phyloP scores from a whole-genome alignment of 345 rosid genomes.

The Gossypium bickii region DNA sequence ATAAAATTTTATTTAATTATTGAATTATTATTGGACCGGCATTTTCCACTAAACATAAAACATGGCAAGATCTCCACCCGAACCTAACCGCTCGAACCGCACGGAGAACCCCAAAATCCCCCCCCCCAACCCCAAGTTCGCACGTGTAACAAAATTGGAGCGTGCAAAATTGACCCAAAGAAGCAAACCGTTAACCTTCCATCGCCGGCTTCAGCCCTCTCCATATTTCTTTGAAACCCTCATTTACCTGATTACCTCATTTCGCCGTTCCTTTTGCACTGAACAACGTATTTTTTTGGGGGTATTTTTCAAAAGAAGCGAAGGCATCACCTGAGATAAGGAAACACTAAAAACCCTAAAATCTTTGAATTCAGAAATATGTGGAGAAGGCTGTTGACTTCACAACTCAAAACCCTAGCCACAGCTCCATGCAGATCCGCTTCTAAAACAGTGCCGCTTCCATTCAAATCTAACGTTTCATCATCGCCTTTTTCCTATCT shows the following conservation, averaged over 20 bases:
- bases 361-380: constrained; percentile 26
- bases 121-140: background rate
- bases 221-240: too few relatives aligned
- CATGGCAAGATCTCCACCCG: too few relatives aligned
- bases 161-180: background rate
- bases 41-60: too few relatives aligned
- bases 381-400: constrained; percentile 74
- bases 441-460: constrained; percentile 20
- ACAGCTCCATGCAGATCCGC: constrained; percentile 34
- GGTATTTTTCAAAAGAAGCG: too few relatives aligned
- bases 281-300: background rate
- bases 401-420: constrained; percentile 74
- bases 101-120: background rate
- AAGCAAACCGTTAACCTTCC: background rate
- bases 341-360: background rate
- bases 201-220: background rate
- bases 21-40: too few relatives aligned
- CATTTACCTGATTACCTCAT: too few relatives aligned
- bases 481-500: constrained; percentile 31
- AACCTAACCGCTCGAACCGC: background rate
- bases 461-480: constrained; percentile 29
- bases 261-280: background rate
- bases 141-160: background rate
- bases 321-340: too few relatives aligned
- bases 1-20: too few relatives aligned